These are phyloP conservation scores for Sicyos baderoa DNA, from an alignment of 306 rosid species.

Conservation along the genomic window DNA sequence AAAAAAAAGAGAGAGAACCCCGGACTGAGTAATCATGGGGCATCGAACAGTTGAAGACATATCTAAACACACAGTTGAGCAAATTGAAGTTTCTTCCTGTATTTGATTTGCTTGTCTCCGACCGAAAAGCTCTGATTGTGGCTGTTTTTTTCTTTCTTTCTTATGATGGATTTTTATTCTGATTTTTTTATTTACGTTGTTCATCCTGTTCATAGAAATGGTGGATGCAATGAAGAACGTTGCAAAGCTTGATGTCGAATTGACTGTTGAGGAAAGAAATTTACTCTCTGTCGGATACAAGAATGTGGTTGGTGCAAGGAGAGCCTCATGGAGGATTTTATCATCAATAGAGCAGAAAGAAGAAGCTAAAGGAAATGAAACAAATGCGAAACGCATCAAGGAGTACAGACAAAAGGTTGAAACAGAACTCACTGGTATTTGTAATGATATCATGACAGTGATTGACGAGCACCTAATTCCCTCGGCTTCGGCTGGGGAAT, in stretches of 20 bases:
- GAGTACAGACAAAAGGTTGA: constrained; percentile 77
- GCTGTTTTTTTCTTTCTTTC: neutral
- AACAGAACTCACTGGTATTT: constrained; percentile 54
- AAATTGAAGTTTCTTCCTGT: constrained; percentile 8
- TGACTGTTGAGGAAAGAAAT: constrained; percentile 78
- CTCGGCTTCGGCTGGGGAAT: constrained; percentile 71
- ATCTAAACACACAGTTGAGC: no score
- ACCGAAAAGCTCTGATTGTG: neutral
- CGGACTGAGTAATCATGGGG: no score
- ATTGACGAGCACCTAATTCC: constrained; percentile 86
- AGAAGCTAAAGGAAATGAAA: constrained; percentile 64
- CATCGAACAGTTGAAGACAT: no score
- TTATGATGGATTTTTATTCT: constrained; percentile 14
- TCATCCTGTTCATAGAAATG: constrained; percentile 45
- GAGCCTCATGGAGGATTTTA: constrained; percentile 84
- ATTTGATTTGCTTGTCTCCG: neutral
- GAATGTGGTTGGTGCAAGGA: constrained; percentile 77
- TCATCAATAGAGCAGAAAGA: constrained; percentile 82
- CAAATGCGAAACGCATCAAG: constrained; percentile 50
- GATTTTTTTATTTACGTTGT: constrained; percentile 9
- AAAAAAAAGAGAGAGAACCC: no score
- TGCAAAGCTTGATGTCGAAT: constrained; percentile 69
- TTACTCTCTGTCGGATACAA: constrained; percentile 76
- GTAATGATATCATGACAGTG: constrained; percentile 66
- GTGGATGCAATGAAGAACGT: constrained; percentile 84